Conservation (phyloP, 306 rosid species). For the Alnus rubra region DNA sequence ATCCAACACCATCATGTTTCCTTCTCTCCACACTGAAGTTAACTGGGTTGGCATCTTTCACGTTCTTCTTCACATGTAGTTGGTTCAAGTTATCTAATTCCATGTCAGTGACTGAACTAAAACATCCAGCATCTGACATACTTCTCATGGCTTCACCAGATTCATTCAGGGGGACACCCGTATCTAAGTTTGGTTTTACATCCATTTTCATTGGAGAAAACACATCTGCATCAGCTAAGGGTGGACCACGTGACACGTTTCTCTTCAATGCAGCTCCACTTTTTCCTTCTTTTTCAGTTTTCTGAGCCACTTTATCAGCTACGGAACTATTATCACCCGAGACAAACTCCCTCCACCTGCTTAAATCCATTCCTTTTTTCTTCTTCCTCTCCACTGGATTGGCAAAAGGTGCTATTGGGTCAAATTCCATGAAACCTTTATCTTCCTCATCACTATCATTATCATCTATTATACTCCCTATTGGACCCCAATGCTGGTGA, state of each 20-base stretch:
- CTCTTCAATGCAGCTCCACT: conserved; percentile 29
- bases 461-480: conserved; percentile 36
- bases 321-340: conserved; percentile 37
- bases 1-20: conserved; percentile 20
- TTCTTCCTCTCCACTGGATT: conserved; percentile 65
- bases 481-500: conserved; percentile 79
- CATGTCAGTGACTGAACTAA: conserved; percentile 26
- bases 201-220: conserved; percentile 24
- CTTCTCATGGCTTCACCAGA: conserved; percentile 9
- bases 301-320: conserved; percentile 33
- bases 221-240: conserved; percentile 23
- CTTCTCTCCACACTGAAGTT: conserved; percentile 12
- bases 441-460: conserved; percentile 42
- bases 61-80: conserved; percentile 22
- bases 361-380: conserved; percentile 62
- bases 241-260: conserved; percentile 18
- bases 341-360: conserved; percentile 60
- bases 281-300: conserved; percentile 27
- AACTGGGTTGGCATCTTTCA: conserved; percentile 14
- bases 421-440: conserved; percentile 42
- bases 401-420: conserved; percentile 51
- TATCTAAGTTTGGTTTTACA: background rate
- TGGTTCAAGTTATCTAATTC: conserved; percentile 39
- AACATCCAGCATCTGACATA: conserved; percentile 16
- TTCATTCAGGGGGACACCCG: background rate